Base-by-base conservation (phyloP, 108 stramenopile species). In the Nitzschia sp. region DNA sequence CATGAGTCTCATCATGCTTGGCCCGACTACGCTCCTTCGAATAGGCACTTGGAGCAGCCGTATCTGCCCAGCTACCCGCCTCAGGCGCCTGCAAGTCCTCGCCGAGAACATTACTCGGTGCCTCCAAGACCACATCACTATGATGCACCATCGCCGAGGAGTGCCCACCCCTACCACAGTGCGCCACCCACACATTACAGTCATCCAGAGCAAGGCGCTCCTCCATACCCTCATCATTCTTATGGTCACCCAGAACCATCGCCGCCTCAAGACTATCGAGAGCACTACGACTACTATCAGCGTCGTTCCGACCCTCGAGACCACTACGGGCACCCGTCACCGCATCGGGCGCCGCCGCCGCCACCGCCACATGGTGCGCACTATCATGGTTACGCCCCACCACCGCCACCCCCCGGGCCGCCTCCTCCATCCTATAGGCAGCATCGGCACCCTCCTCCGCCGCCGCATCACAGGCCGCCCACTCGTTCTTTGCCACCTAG, bases 261-360 rank as follows among this genome's bases (percentile, higher is more conserved):
- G 23, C 34, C 58, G 13, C 63, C 31, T 2, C 41, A 61, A 22
- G 63, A 64, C 32, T 64, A 64, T 28, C 23, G 63, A 52, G 63
- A 64, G 0, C 34, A 64, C 19, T 64, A 64, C 32, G 63, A 64
- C 13, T 64, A 64, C 50, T 64, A 66, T 3, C 52, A 21, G 6
- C 11, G 41, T 19, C 30, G 32, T 21, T 34, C 46, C 16, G 63
- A 48, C 32, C 48, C 63, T 19, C 46, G 63, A 30, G 60, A 61
- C 1, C 60, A 44, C 61, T 55, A 35, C 30, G 60, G 45, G 5
- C 58, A 73, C 16, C 21, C 41, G 21, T 65, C 63, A 17, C 55
- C 64, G 15, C 64, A 21, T 58, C 56, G 72, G 34, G 33, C 66
- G 17, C 56, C 45, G 0, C 63, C 63, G 21, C 63, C 55, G 38